These are phyloP conservation scores for Cardiospermum halicacabum DNA, from an alignment of 345 rosid genomes.

Conservation along the genomic window DNA sequence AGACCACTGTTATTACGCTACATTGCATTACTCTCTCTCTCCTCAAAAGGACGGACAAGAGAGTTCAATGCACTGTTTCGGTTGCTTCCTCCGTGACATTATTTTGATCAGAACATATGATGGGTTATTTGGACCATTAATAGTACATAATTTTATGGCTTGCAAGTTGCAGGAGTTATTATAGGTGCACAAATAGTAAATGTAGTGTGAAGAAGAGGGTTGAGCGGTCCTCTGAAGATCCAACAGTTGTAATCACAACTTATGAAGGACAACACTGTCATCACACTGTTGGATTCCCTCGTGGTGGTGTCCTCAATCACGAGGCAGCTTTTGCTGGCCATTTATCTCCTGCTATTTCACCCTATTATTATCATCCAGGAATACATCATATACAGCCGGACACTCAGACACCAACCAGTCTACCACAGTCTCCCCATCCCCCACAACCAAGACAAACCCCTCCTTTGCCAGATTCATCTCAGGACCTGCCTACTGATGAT, in stretches of 20 bases:
- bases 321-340: conserved; percentile 42
- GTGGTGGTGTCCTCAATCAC: conserved; percentile 63
- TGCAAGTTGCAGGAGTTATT: conserved; percentile 68
- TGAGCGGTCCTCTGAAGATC: conserved; percentile 86
- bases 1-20: background rate
- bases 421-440: conserved; percentile 19
- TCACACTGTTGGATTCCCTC: conserved; percentile 73
- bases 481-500: conserved; percentile 38
- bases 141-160: background rate
- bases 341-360: conserved; percentile 45
- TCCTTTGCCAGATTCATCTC: conserved; percentile 15
- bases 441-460: conserved; percentile 20
- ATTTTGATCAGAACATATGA: background rate
- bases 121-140: too few relatives aligned
- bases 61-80: background rate
- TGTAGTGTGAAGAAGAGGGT: conserved; percentile 98
- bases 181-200: conserved; percentile 85
- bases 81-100: background rate
- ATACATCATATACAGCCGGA: conserved; percentile 40
- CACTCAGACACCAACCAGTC: conserved; percentile 21
- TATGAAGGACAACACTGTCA: conserved; percentile 99
- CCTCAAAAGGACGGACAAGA: background rate
- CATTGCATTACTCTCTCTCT: background rate
- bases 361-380: conserved; percentile 43
- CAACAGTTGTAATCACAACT: conserved; percentile 76